Percentiles rank a stretch among this genome's conserved stretches.
These are phyloP conservation scores for Microascus cirrosus DNA, from an alignment of 2,329 filamentous ascomycete species.

Conservation along the genomic window DNA sequence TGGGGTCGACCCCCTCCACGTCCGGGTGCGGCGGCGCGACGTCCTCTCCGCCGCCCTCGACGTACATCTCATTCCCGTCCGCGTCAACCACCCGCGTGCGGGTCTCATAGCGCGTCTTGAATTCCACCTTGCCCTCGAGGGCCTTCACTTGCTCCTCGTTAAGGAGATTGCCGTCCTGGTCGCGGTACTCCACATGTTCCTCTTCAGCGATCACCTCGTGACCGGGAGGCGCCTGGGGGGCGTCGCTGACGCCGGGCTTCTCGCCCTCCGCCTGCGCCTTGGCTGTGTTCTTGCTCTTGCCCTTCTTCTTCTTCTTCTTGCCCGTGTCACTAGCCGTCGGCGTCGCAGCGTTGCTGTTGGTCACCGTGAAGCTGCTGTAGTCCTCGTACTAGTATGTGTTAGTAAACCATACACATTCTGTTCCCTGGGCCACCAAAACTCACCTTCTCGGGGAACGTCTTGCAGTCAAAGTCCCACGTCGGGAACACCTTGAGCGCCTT, in stretches of 20 bases:
- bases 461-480: conserved; percentile 97
- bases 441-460: conserved; percentile 79
- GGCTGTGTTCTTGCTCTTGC: conserved; percentile 11
- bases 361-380: conserved; percentile 21
- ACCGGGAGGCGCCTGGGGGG: conserved; percentile 34
- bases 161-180: conserved; percentile 85
- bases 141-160: conserved; percentile 72
- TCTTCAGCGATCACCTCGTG: conserved; percentile 47
- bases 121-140: conserved; percentile 85
- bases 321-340: conserved; percentile 6
- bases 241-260: conserved; percentile 30
- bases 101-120: conserved; percentile 95
- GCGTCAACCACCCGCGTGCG: conserved; percentile 74
- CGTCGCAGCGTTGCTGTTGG: conserved; percentile 5
- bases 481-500: conserved; percentile 75
- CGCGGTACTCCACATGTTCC: conserved; percentile 86
- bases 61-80: conserved; percentile 61
- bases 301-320: conserved; percentile 8
- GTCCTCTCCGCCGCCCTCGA: conserved; percentile 19
- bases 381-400: conserved; percentile 32
- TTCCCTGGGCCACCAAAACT: conserved; percentile 29
- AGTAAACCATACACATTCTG: neutral
- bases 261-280: conserved; percentile 8
- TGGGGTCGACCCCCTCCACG: conserved; percentile 47
- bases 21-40: conserved; percentile 50